Base-by-base conservation (phyloP, 164 flowering plant species). In the Buxus sempervirens region DNA sequence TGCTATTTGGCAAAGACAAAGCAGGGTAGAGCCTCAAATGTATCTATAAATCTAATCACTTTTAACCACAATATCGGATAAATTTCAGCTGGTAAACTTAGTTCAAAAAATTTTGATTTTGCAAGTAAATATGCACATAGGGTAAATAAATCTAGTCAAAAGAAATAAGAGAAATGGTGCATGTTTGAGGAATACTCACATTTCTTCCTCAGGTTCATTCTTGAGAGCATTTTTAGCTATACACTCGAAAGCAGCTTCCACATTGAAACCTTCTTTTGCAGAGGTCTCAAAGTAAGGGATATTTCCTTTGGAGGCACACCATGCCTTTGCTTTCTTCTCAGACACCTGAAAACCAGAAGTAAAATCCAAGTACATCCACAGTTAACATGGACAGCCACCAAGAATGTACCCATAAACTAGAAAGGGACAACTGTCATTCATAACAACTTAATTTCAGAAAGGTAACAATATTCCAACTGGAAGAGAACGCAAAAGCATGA, bases 231-330 rank as follows among this genome's bases (percentile, higher is more conserved):
- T 86, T 72, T 82, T 88, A 22, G 96, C 93, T 76, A 87, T 92
- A 71, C 90, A 86, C 76, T 88, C 75, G 64, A 92, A 92, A 67
- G 98, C 98, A 60, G 86, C 93, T 67, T 92, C 98, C 32, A 92
- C 96, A 77, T 92, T 92, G 73, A 84, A 78, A n/a, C 98, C 98
- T 66, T 92, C 96, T 69, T 92, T 92, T 20, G 97, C 97, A 64
- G 96, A 92, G 27, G 97, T 88, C 75, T 91, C 97, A 68, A 91
- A 91, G 82, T 90, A 92, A 24, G 96, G 98, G 36, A 92, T 91
- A 73, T 89, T 88, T 54, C 97, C 97, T 80, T 90, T 90, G 32
- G 94, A 86, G 63, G 91, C 89, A 85, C 96, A 92, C 95, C 98
- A 92, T 61, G 95, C 91, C 78, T 80, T 86, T 16, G 95, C 96